Evolutionary conservation across 23 red algal genomes (phyloP), one percentile per base, ranked within the genome.

Genomic region (Gracilaria gracilis): DNA sequence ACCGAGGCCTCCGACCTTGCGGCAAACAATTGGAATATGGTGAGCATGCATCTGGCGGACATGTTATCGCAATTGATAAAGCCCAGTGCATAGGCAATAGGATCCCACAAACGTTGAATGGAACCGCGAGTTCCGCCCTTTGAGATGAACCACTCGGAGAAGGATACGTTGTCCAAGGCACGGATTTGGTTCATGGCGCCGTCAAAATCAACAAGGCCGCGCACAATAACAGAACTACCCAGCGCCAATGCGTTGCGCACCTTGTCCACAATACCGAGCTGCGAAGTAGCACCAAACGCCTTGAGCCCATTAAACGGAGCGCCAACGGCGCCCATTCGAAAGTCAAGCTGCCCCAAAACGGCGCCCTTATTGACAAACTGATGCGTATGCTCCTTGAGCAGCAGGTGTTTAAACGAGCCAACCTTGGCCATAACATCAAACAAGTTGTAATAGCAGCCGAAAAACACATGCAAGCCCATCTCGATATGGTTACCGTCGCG

Each of bases 401-500:
- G 53, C 32, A 95, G 57, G 50, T 93, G 66, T 31, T 98, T 89
- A 19, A 98, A 79, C 0, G 92, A 61, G 20, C 96, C 96, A 15
- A 98, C 92, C 33, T 98, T 95, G 27, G 79, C 85, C 96, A 98
- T 98, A 25, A 98, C 79, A 35, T 91, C 92, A 79, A 98, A 98
- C 70, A 98, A 50, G 69, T 98, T 95, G 59, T 98, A 98, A 67
- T 98, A 98, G 73, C 96, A 98, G 31, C 96, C 96, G 64, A 98
- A 98, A 36, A 98, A 98, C 13, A 98, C 96, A 35, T 98, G 96
- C 53, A 98, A 40, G 19, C 96, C 96, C 96, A 98, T 98, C 69
- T 98, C 96, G 24, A 98, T 98, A 51, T 98, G 96, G 69, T 98
- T 98, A 11, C 96, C 96, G 15, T 93, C 85, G 28, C 19, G 54